These are phyloP conservation scores for Populus deltoides DNA, from an alignment of 345 rosid species.

Conservation along the genomic window DNA sequence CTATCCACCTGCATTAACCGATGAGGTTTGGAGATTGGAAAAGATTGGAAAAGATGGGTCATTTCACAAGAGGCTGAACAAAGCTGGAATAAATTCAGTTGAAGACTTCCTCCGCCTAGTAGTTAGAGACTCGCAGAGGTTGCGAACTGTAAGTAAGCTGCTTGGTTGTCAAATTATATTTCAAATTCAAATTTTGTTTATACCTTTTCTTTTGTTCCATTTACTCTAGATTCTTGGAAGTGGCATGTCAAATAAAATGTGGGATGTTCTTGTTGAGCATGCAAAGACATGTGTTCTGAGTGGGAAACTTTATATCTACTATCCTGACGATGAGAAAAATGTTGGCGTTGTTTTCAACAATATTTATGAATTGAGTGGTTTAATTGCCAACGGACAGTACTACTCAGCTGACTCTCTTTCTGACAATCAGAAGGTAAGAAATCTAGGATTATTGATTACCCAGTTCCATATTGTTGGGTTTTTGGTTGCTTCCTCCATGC, in stretches of 20 bases:
- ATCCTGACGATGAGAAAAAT: constrained; percentile 56
- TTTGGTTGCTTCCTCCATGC: background rate
- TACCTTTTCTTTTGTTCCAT: constrained; percentile 10
- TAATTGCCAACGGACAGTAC: constrained; percentile 69
- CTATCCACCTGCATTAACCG: constrained; percentile 83
- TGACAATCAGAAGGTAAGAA: constrained; percentile 73
- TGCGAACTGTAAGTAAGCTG: constrained; percentile 62
- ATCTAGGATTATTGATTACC: background rate
- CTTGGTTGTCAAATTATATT: constrained; percentile 15
- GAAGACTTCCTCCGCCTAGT: constrained; percentile 83
- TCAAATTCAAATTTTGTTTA: background rate
- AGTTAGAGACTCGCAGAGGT: constrained; percentile 74
- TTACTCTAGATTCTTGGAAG: constrained; percentile 87
- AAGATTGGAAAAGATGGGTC: constrained; percentile 98
- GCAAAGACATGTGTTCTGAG: constrained; percentile 82
- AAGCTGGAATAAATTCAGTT: constrained; percentile 76
- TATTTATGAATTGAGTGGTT: constrained; percentile 70
- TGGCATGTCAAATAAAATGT: constrained; percentile 99
- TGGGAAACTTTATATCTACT: constrained; percentile 78
- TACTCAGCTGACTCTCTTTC: constrained; percentile 71
- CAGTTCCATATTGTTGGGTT: background rate
- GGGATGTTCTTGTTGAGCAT: constrained; percentile 94
- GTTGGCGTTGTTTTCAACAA: constrained; percentile 81
- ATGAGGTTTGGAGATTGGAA: constrained; percentile 97
- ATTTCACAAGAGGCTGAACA: constrained; percentile 87